Evolutionary conservation across 2,329 filamentous ascomycete species (phyloP).

Genomic region (Colletotrichum sp.): DNA sequence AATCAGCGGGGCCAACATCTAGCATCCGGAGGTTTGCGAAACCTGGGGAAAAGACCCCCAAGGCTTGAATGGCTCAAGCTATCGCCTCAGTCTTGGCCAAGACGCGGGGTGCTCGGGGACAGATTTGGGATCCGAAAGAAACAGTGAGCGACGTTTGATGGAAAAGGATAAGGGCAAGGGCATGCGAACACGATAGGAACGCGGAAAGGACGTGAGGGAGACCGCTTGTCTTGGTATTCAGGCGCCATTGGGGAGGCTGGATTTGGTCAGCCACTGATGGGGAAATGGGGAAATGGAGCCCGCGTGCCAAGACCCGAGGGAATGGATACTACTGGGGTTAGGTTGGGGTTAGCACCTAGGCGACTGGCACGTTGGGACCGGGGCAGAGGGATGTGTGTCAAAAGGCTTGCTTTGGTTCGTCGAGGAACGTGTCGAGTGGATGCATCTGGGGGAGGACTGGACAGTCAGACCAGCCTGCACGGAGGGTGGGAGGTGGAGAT

Average conservation of each 20-base stretch:
- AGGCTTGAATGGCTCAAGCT: not conserved
- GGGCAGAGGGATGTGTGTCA: not conserved
- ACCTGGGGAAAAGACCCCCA: not conserved
- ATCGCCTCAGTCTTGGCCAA: not conserved
- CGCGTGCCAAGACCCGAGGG: conserved; percentile 22
- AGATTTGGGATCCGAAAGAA: not conserved
- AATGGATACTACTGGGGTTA: conserved; percentile 14
- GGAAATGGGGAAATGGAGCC: conserved; percentile 2
- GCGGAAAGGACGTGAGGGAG: not conserved
- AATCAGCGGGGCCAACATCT: conserved; percentile 12
- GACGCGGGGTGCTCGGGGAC: conserved; percentile 4
- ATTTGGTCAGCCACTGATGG: conserved; percentile 13
- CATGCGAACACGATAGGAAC: not conserved
- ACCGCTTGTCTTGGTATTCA: not conserved
- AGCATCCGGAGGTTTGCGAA: not conserved
- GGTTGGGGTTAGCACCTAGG: not conserved
- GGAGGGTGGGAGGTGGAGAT: not conserved
- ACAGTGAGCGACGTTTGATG: not conserved
- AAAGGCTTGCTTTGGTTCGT: conserved; percentile 4
- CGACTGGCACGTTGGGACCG: conserved; percentile 4
- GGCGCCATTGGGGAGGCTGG: not conserved
- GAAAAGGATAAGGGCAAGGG: not conserved
- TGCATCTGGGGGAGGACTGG: not conserved
- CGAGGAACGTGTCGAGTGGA: conserved; percentile 1
- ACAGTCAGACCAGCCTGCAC: not conserved